Base-by-base conservation (phyloP, 2,329 filamentous ascomycete species). In the Passalora sequoiae region DNA sequence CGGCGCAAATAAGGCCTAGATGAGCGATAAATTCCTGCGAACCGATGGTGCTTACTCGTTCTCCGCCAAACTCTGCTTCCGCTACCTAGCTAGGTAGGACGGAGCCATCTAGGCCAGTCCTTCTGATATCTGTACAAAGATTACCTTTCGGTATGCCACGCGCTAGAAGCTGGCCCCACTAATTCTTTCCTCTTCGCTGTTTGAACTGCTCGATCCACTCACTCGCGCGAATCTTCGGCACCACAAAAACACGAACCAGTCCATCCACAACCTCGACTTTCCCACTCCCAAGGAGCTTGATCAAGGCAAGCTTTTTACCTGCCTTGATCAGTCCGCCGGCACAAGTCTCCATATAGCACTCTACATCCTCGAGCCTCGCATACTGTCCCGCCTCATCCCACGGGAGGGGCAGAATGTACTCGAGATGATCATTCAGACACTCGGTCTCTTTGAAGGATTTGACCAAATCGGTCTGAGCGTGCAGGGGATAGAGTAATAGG, bases 201-300 rank as follows among this genome's bases (percentile, higher is more conserved):
- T 96, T 97, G 64, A 89, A 89, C 56, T 92, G 85, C 51, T 78
- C 76, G 25, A 95, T 81, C 83, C 89, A 98, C n/a, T 65, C 74
- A 6, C 75, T 75, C 1, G 84, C 81, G 66, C 79, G 80, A 3
- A 65, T 67, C 58, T 77, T 83, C 0, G 91, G 91, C 52, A 98
- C 74, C 1, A 97, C 80, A 61, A 86, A 89, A 21, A 98, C 80
- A 60, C 74, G 81, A 17, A 97, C 78, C 50, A 97, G 68, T 21
- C 87, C 84, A 66, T 98, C 91, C 35, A 94, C 81, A 7, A 98
- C 75, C 68, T 94, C 89, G 5, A 94, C 80, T 60, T 84, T 89
- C 5, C 86, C 88, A 6, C 78, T 79, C 6, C 73, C 73, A 50
- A 97, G 66, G 21, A 91, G 77, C 69, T 88, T 86, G 38, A 88